Evolutionary conservation across 2,329 filamentous ascomycete species (phyloP).

Genomic region (Aspergillus sojae): DNA sequence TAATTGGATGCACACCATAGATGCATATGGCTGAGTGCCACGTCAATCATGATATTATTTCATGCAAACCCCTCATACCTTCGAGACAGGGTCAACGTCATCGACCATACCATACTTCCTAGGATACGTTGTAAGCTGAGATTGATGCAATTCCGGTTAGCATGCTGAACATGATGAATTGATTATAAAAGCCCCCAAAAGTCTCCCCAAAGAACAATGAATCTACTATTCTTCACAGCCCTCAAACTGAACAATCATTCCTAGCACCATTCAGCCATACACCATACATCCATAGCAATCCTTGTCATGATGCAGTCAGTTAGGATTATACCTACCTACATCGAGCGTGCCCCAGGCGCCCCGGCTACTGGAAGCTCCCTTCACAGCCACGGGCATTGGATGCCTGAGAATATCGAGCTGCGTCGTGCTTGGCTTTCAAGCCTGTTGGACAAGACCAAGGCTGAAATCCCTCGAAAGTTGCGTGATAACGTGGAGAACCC

Average conservation of each 20-base stretch:
- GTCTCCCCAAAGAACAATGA: too few relatives aligned
- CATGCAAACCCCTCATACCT: neutral
- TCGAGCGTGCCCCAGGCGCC: neutral
- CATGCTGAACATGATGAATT: too few relatives aligned
- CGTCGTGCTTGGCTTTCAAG: conserved; percentile 7
- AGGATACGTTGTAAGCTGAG: fast-evolving
- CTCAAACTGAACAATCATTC: neutral
- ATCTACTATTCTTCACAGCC: neutral
- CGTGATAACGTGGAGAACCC: neutral
- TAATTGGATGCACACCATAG: neutral
- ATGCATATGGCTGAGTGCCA: neutral
- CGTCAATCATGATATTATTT: neutral
- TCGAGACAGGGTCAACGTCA: neutral
- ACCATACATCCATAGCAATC: neutral
- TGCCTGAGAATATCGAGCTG: conserved; percentile 3
- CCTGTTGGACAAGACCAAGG: neutral
- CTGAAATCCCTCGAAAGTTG: neutral
- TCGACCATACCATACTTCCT: too few relatives aligned
- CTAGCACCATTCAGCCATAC: neutral
- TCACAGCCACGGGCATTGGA: conserved; percentile 6
- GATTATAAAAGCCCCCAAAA: neutral
- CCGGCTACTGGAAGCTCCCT: neutral
- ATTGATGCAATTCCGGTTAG: fast-evolving
- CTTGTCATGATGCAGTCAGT: neutral
- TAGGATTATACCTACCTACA: neutral